phyloP scores from a whole-genome alignment of 192 early-diverging fungal genomes.

The Gonapodya sp. region DNA sequence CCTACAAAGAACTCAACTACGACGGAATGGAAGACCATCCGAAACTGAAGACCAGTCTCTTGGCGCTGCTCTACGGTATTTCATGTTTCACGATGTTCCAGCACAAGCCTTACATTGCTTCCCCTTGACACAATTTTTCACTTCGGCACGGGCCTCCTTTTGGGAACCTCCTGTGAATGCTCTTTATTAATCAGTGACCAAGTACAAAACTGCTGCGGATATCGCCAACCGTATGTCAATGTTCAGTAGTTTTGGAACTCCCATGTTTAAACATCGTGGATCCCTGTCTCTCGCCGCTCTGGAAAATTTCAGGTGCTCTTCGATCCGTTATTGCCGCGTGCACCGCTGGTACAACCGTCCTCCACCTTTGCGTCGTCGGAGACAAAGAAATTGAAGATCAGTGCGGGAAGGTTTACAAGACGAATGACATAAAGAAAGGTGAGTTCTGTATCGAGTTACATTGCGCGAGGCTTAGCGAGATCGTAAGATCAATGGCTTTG shows the following conservation, averaged over 20 bases:
- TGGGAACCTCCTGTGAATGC: too few relatives aligned
- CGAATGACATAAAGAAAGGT: constrained; percentile 66
- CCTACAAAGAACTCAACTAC: too few relatives aligned
- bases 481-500: background rate
- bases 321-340: constrained; percentile 53
- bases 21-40: too few relatives aligned
- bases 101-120: too few relatives aligned
- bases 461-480: background rate
- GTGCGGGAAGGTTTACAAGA: constrained; percentile 70
- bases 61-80: too few relatives aligned
- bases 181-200: constrained; percentile 39
- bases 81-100: too few relatives aligned
- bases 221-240: constrained; percentile 74
- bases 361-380: constrained; percentile 81
- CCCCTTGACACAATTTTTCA: too few relatives aligned
- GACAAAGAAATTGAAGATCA: constrained; percentile 73
- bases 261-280: too few relatives aligned
- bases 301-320: constrained; percentile 55
- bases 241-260: too few relatives aligned
- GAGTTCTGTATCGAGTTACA: background rate
- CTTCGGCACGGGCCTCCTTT: too few relatives aligned
- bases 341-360: constrained; percentile 70
- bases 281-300: too few relatives aligned
- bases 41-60: too few relatives aligned
- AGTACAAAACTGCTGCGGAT: constrained; percentile 87